Evolutionary conservation across 2,329 filamentous ascomycete species (phyloP), one percentile per base, ranked within the genome.

Genomic region (Phaeosphaeria sp.): DNA sequence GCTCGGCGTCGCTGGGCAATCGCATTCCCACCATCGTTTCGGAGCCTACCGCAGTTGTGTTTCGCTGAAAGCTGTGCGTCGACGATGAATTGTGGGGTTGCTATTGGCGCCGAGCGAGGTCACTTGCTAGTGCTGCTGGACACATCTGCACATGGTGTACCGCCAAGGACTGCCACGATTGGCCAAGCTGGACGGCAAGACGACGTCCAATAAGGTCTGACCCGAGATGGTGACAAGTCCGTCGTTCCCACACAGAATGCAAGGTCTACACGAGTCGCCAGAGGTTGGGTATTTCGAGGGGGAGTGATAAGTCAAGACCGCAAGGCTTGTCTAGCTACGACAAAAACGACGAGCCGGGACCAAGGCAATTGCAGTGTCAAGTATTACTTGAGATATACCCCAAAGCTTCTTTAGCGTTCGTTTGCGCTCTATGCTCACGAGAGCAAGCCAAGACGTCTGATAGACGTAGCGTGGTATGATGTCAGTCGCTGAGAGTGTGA

Each of bases 71-170:
- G 23, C 22, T 48, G 6, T 48, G 10, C 25, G 11, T 30, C 25
- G 17, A 21, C 25, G 2, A 20, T 20, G 42, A 27, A 53, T 44
- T 52, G 46, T 52, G 59, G 22, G 51, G 42, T 25, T 22, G 18
- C 22, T 27, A 46, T 66, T 67, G 65, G 65, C 59, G 62, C 65
- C 62, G 58, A 68, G 64, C 44, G 46, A 51, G 56, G 56, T 46
- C 56, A 58, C 42, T 43, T 43, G 39, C 39, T 27, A 18, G 43
- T 52, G 48, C 50, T 42, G 23, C 36, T 18, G 36, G 52, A 25
- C 42, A 30, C 25, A 41, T 44, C 30, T 49, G 30, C 30, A 43
- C 44, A 57, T 53, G 52, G 18, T 23, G n/a, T 27, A 18, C 43
- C 10, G 58, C 60, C 52, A 52, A 49, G 25, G 44, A 33, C 36